Evolutionary conservation across 441 rosid species (phyloP), one percentile per base, ranked within the genome.

Genomic region (Euphorbia celastroides): DNA sequence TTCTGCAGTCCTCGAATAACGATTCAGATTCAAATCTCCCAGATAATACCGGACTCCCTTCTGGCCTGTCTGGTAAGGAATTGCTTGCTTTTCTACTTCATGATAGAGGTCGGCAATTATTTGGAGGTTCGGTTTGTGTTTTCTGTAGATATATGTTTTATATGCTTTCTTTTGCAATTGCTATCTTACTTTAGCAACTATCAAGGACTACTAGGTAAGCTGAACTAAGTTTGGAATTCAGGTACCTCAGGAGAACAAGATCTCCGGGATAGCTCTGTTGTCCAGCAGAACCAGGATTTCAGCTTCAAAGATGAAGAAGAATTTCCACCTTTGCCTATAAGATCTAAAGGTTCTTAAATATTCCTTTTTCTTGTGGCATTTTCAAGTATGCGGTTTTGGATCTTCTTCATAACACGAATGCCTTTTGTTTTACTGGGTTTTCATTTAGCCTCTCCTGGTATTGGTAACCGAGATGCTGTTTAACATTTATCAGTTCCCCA

Each of bases 201-300:
- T 93, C 99, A 92, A 80, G 97, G 98, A 68, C 99, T 92, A 81
- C 57, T 92, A 80, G 97, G 98, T 90, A 76, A 76, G 13, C 62
- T 52, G 69, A 38, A 52, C 59, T 14, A 51, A 46, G 20, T 60
- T 46, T 66, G 51, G 51, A 27, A 23, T 30, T 74, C n/a, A n/a
- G n/a, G n/a, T n/a, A n/a, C n/a, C n/a, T n/a, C n/a, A n/a, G n/a
- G n/a, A n/a, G n/a, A n/a, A n/a, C n/a, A n/a, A n/a, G n/a, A n/a
- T n/a, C n/a, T n/a, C n/a, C n/a, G n/a, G n/a, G n/a, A n/a, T n/a
- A n/a, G n/a, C n/a, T n/a, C n/a, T n/a, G n/a, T n/a, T n/a, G n/a
- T n/a, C n/a, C n/a, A n/a, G n/a, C n/a, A n/a, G n/a, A n/a, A n/a
- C n/a, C n/a, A n/a, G n/a, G n/a, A n/a, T n/a, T n/a, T n/a, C n/a